Conservation (phyloP, 108 stramenopile genomes). For the Discostella stelligeroides region DNA sequence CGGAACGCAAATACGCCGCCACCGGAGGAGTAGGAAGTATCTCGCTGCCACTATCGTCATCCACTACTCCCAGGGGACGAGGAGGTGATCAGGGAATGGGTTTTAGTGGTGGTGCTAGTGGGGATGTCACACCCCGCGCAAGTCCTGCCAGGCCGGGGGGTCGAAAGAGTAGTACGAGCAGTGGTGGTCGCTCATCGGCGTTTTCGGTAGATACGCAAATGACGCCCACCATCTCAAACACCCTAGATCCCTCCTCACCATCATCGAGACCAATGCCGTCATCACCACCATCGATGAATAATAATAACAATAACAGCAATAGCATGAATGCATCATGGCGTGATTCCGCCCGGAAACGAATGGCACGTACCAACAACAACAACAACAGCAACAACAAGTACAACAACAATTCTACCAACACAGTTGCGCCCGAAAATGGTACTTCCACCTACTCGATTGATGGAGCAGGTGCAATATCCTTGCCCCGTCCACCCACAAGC, state of each 20-base stretch:
- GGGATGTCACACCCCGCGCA: neutral
- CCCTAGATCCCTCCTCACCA: neutral
- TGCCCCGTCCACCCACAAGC: too few relatives aligned
- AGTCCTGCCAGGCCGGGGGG: neutral
- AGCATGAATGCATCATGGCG: neutral
- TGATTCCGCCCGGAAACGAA: constrained; percentile 7
- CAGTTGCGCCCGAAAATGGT: too few relatives aligned
- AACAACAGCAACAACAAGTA: neutral
- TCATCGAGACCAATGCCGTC: neutral
- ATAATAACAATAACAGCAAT: too few relatives aligned
- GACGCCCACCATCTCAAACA: neutral
- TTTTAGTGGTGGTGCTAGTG: neutral
- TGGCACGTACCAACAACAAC: constrained; percentile 3
- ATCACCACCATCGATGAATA: neutral
- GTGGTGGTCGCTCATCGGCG: neutral
- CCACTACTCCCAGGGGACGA: neutral
- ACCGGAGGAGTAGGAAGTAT: neutral
- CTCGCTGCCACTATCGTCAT: neutral
- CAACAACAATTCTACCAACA: too few relatives aligned
- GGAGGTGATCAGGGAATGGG: neutral
- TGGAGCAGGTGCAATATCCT: too few relatives aligned
- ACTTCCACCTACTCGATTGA: too few relatives aligned
- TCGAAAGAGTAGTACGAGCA: neutral
- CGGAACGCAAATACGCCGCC: constrained; percentile 32
- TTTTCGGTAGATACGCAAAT: neutral